These are phyloP conservation scores for Tremella mesenterica DNA, from an alignment of 768 basidiomycete genomes.

Conservation along the genomic window DNA sequence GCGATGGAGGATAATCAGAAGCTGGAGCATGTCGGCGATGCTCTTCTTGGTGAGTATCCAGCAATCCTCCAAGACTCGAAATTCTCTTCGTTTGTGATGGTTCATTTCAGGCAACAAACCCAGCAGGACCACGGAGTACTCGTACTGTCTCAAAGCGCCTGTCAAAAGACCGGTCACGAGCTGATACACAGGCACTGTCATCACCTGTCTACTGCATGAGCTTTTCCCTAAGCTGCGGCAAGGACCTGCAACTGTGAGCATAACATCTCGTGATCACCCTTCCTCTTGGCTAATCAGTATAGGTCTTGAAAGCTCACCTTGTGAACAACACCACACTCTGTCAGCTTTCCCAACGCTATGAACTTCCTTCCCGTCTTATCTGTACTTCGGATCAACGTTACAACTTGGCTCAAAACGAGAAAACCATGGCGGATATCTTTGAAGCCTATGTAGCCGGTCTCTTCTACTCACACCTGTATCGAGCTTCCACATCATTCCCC, in stretches of 20 bases:
- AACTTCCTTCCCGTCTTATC: constrained; percentile 14
- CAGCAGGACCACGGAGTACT: not conserved
- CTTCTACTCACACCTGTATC: constrained; percentile 19
- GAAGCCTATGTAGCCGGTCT: constrained; percentile 36
- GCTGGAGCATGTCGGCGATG: constrained; percentile 30
- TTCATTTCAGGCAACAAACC: not conserved
- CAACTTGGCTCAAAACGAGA: constrained; percentile 10
- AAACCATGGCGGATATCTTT: constrained; percentile 27
- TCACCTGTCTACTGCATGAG: constrained; percentile 28
- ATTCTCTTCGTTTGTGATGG: not conserved
- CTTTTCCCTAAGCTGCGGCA: constrained; percentile 22
- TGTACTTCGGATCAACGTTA: constrained; percentile 5
- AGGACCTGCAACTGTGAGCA: constrained; percentile 28
- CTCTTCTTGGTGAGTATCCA: constrained; percentile 13
- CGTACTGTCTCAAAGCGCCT: not conserved
- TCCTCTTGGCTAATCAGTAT: too few species aligned
- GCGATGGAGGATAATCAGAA: constrained; percentile 24
- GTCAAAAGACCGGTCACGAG: not conserved
- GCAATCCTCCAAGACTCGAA: constrained; percentile 15
- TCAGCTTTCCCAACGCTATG: constrained; percentile 24
- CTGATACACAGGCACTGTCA: constrained; percentile 7
- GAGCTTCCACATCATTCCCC: not conserved
- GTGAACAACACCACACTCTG: constrained; percentile 23
- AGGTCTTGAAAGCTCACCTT: constrained; percentile 28
- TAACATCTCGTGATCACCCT: too few species aligned